A percentile compares a stretch with the other conserved stretches of the same genome.
phyloP scores from a whole-genome alignment of 192 early-diverging fungal genomes.

The Linnemannia elongata region DNA sequence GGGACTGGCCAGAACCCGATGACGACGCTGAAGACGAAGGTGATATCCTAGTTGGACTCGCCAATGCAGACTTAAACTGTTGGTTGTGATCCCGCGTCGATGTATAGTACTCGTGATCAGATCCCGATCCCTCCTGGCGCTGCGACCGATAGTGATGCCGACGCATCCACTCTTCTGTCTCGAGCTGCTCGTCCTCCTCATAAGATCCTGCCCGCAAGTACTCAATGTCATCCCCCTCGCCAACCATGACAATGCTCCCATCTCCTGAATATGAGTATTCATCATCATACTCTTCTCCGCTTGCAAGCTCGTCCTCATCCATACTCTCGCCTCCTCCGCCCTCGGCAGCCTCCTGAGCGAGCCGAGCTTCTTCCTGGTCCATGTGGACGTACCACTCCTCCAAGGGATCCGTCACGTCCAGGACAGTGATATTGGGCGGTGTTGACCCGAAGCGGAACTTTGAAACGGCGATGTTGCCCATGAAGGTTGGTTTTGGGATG shows the following conservation, averaged over 20 bases:
- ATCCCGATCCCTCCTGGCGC: conserved; percentile 9
- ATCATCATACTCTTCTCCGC: conserved; percentile 28
- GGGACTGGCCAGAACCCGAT: conserved; percentile 22
- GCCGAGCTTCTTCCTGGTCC: conserved; percentile 59
- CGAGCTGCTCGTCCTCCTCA: conserved; percentile 26
- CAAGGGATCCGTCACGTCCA: conserved; percentile 80
- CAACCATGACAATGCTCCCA: conserved; percentile 44
- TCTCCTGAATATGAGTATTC: conserved; percentile 42
- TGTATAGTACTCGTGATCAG: conserved; percentile 1
- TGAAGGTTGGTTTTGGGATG: conserved; percentile 75
- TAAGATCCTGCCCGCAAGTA: conserved; percentile 21
- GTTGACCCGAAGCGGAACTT: conserved; percentile 77
- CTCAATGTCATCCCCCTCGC: conserved; percentile 55
- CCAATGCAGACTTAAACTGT: conserved; percentile 22
- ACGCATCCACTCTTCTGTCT: conserved; percentile 32
- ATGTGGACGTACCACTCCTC: conserved; percentile 81
- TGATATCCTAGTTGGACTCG: conserved; percentile 27
- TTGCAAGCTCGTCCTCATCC: conserved; percentile 41
- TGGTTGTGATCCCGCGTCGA: neutral
- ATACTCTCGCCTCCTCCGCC: conserved; percentile 51
- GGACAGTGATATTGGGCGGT: conserved; percentile 77
- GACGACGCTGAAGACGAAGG: conserved; percentile 20
- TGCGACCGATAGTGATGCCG: neutral
- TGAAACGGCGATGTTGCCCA: conserved; percentile 78
- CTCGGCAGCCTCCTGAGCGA: conserved; percentile 53